phyloP scores from a whole-genome alignment of 2,329 filamentous ascomycete species.

The Cordyceps javanica region DNA sequence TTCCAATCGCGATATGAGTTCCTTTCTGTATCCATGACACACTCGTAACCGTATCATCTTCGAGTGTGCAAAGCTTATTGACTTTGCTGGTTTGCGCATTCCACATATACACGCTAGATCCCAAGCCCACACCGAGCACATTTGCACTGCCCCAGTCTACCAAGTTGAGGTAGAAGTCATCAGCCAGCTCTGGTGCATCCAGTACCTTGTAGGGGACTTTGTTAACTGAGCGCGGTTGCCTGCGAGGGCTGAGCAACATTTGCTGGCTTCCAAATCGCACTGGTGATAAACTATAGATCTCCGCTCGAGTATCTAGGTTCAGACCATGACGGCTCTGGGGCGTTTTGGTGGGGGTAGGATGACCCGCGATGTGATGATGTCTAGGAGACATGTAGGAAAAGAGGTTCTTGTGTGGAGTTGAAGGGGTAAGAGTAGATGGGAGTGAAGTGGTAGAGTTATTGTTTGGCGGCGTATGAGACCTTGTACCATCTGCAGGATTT shows the following conservation, averaged over 20 bases:
- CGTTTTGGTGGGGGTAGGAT: slow-evolving; percentile 82
- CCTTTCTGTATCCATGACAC: slow-evolving; percentile 98
- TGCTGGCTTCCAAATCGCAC: slow-evolving; percentile 90
- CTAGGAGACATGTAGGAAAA: slow-evolving; percentile 83
- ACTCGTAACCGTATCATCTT: slow-evolving; percentile 91
- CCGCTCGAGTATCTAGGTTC: slow-evolving; percentile 82
- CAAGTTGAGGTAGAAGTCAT: slow-evolving; percentile 96
- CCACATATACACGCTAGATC: slow-evolving; percentile 97
- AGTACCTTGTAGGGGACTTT: slow-evolving; percentile 98
- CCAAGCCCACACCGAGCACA: slow-evolving; percentile 85
- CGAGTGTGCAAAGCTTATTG: slow-evolving; percentile 86
- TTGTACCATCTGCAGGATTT: slow-evolving; percentile 57
- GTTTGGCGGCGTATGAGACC: slow-evolving; percentile 75
- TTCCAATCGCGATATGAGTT: slow-evolving; percentile 92
- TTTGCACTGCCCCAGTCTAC: slow-evolving; percentile 98
- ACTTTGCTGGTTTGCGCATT: slow-evolving; percentile 87
- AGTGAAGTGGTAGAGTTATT: slow-evolving; percentile 54
- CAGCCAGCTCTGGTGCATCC: slow-evolving; percentile 89
- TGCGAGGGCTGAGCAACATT: slow-evolving; percentile 84
- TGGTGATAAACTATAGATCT: slow-evolving; percentile 92
- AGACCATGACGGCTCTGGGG: slow-evolving; percentile 82
- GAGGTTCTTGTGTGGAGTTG: slow-evolving; percentile 94
- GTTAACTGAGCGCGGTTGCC: slow-evolving; percentile 82
- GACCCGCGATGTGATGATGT: slow-evolving; percentile 66
- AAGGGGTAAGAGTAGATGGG: slow-evolving; percentile 77